Evolutionary conservation across 495 filamentous ascomycete genomes (phyloP).

Genomic region (Chlorociboria aeruginascens): DNA sequence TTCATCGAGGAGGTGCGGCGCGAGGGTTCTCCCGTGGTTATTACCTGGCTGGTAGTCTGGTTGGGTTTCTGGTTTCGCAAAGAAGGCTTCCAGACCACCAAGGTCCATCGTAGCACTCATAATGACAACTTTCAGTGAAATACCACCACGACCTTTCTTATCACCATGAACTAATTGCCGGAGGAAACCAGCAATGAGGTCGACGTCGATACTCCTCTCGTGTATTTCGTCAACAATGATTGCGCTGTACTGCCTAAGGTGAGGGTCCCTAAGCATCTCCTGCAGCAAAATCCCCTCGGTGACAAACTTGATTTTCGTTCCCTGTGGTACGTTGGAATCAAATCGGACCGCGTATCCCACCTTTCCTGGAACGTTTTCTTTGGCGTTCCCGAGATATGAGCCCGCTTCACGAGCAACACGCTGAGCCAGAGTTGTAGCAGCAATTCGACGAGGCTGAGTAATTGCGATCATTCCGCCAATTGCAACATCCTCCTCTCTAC

Average conservation of each 20-base stretch:
- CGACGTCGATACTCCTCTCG: conserved; percentile 92
- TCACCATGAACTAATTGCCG: conserved; percentile 54
- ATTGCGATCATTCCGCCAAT: conserved; percentile 88
- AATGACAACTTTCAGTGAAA: conserved; percentile 75
- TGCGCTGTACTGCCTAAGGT: conserved; percentile 72
- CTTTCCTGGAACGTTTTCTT: conserved; percentile 41
- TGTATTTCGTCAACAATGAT: conserved; percentile 95
- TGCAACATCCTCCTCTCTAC: conserved; percentile 30
- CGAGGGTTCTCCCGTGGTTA: conserved; percentile 12
- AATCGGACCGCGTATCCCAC: conserved; percentile 95
- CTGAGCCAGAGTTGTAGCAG: conserved; percentile 82
- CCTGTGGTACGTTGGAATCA: conserved; percentile 62
- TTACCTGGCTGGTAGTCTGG: conserved; percentile 14
- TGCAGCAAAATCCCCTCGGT: conserved; percentile 96
- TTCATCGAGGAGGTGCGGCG: conserved; percentile 4
- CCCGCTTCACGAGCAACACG: conserved; percentile 89
- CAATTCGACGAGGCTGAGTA: conserved; percentile 87
- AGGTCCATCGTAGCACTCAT: conserved; percentile 97
- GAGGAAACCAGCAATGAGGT: conserved; percentile 79
- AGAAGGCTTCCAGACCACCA: conserved; percentile 58
- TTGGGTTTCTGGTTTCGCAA: conserved; percentile 8
- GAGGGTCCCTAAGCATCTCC: conserved; percentile 81
- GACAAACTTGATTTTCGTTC: conserved; percentile 77
- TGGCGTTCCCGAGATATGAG: conserved; percentile 55
- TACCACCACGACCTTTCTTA: conserved; percentile 47